Base-by-base conservation (phyloP, 2,329 filamentous ascomycete genomes). In the Verticillium longisporum region DNA sequence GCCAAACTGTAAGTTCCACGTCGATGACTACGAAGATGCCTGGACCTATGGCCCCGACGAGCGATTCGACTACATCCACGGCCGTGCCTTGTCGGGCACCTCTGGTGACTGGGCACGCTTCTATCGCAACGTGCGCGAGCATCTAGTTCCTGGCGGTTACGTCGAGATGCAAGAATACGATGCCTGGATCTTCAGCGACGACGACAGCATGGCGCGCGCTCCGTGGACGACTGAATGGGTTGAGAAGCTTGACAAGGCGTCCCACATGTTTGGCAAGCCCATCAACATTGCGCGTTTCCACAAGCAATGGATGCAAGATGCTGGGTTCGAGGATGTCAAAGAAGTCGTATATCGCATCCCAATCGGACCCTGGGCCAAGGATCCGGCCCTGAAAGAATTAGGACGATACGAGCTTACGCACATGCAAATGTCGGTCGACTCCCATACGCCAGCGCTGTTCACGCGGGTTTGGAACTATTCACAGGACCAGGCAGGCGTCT, bases 1-100 rank as follows among this genome's bases (percentile, higher is more conserved):
- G 1, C 75, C 78, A 33, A 89, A 89, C 66, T 83, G 86, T 62
- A 79, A 81, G 61, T 89, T 89, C 66, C 78, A 87, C 61, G 80
- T 89, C 38, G 87, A 90, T 68, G 86, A 90, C 68, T 82, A 83
- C 38, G 84, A 86, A 68, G 77, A 81, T n/a, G 66, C 71, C 21
- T 78, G 77, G 76, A 73, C 76, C 65, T 76, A 73, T 61, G 66
- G 66, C 2, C 60, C 64, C 10, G 80, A 84, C 67, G 68, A 73
- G 33, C 67, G 66, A 32, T 74, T 74, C 62, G 71, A 73, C 64
- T 73, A 68, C 63, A 69, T 77, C 66, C 72, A 74, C 68, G 60
- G 61, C 26, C 60, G 63, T 6, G 63, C 63, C 54, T 56, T 64
- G 60, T 32, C 26, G 4, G 61, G 38, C 3, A 6, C 7, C 3